Evolutionary conservation across 2,329 filamentous ascomycete species (phyloP).

Genomic region (Rosellinia necatrix): DNA sequence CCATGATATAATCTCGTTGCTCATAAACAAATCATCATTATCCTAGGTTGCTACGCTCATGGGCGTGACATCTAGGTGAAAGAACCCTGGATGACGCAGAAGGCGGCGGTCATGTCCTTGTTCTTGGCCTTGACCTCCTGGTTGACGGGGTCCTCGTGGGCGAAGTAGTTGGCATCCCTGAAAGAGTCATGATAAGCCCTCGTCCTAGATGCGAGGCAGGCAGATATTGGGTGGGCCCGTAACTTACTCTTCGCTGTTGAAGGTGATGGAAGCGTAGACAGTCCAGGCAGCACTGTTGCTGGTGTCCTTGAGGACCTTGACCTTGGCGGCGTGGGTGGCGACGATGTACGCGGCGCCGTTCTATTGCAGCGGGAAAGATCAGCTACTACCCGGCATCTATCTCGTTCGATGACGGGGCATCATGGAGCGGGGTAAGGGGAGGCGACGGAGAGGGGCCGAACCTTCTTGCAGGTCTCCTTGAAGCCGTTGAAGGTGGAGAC

Average conservation of each 20-base stretch:
- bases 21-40: slow-evolving; percentile 14
- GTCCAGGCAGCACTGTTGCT: slow-evolving; percentile 12
- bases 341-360: slow-evolving; percentile 25
- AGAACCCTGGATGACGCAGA: slow-evolving; percentile 21
- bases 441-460: background rate
- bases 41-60: background rate
- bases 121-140: slow-evolving; percentile 23
- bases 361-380: slow-evolving; percentile 11
- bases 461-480: slow-evolving; percentile 23
- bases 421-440: background rate
- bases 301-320: slow-evolving; percentile 24
- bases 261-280: slow-evolving; percentile 25
- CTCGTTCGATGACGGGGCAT: background rate
- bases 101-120: slow-evolving; percentile 8
- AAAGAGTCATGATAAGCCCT: background rate
- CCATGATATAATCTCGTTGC: slow-evolving; percentile 14
- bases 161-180: slow-evolving; percentile 27
- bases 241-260: slow-evolving; percentile 23
- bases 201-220: background rate
- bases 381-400: background rate
- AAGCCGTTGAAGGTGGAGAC: slow-evolving; percentile 26
- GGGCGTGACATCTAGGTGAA: slow-evolving; percentile 10
- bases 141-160: slow-evolving; percentile 24
- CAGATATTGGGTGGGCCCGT: background rate
- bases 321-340: slow-evolving; percentile 19